Base-by-base conservation (phyloP, 2,329 filamentous ascomycete genomes). In the Cytospora piceae region DNA sequence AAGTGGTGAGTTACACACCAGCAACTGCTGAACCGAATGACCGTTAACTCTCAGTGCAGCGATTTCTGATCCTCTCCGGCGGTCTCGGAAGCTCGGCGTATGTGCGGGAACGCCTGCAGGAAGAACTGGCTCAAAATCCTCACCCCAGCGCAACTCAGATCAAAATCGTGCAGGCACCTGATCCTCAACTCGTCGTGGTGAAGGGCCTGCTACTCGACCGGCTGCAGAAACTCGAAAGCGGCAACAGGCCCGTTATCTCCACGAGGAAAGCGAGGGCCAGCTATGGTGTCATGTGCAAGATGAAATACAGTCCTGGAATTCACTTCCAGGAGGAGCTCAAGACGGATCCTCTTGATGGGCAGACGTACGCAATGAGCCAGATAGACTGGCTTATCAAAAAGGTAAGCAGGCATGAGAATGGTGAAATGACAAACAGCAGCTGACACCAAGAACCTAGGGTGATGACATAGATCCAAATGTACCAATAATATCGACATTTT, bases 161-260 rank as follows among this genome's bases (percentile, higher is more conserved):
- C 32, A 72, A 75, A 39, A 78, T 82, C 20, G 68, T 82, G 4
- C 79, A 79, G 11, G 80, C 78, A 2, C 79, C 80, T 11, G 83
- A 86, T 55, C 83, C 84, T 0, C 82, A 85, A 63, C 80, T 86
- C 0, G 82, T 83, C 6, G 83, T 86, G 1, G 82, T 83, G 52
- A 83, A 83, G 67, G 83, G 84, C 0, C 73, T 85, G 2, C 79
- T 86, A 1, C 74, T 80, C 3, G 82, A 86, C 58, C 77, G 82
- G 14, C 74, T 84, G n/a, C 80, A 83, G 52, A 81, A 78, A 57
- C 74, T 83, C 46, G 74, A 79, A 5, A 76, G 78, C 0, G 77
- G 77, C 17, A 73, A 74, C 2, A 73, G 72, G 7, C 73, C 81
- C 0, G 80, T 85, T 0, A 74, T 86, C 11, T 74, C 77, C 11